Percentiles rank a stretch among this genome's conserved stretches.
Evolutionary conservation across 768 basidiomycete genomes (phyloP).

Genomic region (Serendipita indica): DNA sequence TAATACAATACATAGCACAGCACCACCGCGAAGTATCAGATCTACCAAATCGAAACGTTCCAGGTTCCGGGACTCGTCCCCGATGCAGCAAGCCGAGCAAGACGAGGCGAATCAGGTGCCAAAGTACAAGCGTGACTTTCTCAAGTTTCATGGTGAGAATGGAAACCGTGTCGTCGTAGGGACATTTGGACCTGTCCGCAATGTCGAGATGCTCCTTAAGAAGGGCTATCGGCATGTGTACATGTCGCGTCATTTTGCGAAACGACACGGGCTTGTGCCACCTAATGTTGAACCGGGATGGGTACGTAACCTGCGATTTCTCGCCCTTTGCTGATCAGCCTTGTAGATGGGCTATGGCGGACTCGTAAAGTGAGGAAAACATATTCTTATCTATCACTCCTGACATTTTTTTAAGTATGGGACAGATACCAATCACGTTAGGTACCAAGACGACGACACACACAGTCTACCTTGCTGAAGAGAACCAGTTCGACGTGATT

Average conservation of each 20-base stretch:
- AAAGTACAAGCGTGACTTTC: constrained; percentile 59
- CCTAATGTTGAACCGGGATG: constrained; percentile 80
- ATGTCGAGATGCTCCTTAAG: constrained; percentile 88
- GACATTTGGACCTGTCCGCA: constrained; percentile 75
- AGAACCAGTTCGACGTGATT: constrained; percentile 90
- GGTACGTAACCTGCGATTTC: constrained; percentile 73
- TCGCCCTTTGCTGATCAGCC: constrained; percentile 12
- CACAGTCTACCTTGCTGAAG: constrained; percentile 79
- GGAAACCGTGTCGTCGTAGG: constrained; percentile 89
- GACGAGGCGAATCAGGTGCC: constrained; percentile 37
- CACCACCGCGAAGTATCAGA: constrained; percentile 16
- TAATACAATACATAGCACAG: constrained; percentile 16
- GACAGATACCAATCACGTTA: constrained; percentile 74
- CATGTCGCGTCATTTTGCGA: constrained; percentile 85
- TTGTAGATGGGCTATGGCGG: constrained; percentile 1
- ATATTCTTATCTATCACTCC: not conserved
- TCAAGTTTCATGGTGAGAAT: constrained; percentile 77
- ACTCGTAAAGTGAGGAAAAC: constrained; percentile 39
- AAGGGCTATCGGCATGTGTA: constrained; percentile 88
- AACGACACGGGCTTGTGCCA: constrained; percentile 76
- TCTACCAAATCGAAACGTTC: constrained; percentile 12
- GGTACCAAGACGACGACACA: constrained; percentile 27
- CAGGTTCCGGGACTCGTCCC: constrained; percentile 9
- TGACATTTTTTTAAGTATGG: constrained; percentile 31
- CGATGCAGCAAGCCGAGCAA: constrained; percentile 29